These are phyloP conservation scores for Agaricus subrufescens DNA, from an alignment of 768 basidiomycete species.

Conservation along the genomic window DNA sequence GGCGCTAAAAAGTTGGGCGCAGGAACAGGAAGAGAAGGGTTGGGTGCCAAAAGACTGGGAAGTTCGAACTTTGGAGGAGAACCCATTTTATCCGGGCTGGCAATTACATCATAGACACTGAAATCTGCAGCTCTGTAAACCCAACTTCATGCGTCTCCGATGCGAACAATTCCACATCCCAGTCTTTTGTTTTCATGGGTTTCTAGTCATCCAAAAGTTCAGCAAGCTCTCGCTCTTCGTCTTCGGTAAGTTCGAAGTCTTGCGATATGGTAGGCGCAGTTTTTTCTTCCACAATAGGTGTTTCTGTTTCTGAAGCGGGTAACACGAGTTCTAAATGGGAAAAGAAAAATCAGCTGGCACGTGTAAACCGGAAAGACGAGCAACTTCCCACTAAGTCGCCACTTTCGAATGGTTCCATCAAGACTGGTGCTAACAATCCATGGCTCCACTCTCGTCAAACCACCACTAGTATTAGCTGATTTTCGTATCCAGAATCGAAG, in stretches of 20 bases:
- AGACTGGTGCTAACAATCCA: slow-evolving; percentile 84
- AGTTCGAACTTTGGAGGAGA: slow-evolving; percentile 43
- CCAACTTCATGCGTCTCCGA: not conserved
- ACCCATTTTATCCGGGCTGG: slow-evolving; percentile 50
- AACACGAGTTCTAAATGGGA: slow-evolving; percentile 33
- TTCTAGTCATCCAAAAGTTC: slow-evolving; percentile 50
- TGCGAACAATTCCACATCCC: not conserved
- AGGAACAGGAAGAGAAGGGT: slow-evolving; percentile 43
- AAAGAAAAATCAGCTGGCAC: not conserved
- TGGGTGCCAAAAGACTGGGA: slow-evolving; percentile 44
- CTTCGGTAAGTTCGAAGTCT: slow-evolving; percentile 62
- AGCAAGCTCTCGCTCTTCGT: slow-evolving; percentile 86
- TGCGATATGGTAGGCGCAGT: slow-evolving; percentile 11
- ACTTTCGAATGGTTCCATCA: slow-evolving; percentile 84
- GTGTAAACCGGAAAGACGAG: not conserved
- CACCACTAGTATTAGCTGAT: slow-evolving; percentile 33
- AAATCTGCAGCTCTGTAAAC: not conserved
- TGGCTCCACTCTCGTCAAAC: slow-evolving; percentile 52
- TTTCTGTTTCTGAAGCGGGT: slow-evolving; percentile 20
- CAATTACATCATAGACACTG: slow-evolving; percentile 13
- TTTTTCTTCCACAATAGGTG: not conserved
- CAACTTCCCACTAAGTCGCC: slow-evolving; percentile 64
- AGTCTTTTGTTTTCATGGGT: slow-evolving; percentile 5
- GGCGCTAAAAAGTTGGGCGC: slow-evolving; percentile 39
- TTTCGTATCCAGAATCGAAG: slow-evolving; percentile 68